Evolutionary conservation across 1,284 basidiomycete species (phyloP).

Genomic region (Trichosporon sp.): DNA sequence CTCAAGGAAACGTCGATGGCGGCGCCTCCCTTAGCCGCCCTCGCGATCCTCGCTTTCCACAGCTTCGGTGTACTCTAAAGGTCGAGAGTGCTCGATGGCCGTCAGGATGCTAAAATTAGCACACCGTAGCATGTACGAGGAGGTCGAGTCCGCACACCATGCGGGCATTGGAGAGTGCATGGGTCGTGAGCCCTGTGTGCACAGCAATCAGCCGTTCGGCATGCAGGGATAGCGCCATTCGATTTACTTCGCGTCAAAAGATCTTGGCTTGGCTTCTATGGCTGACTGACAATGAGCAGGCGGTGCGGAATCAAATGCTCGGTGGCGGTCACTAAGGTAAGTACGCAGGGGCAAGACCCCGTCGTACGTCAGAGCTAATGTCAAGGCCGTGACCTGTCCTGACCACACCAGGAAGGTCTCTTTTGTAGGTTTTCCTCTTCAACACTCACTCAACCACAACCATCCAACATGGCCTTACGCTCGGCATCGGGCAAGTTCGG

Average conservation of each 20-base stretch:
- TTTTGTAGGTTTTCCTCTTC: not conserved
- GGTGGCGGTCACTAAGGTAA: not conserved
- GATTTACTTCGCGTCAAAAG: slow-evolving; percentile 12
- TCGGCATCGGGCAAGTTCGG: slow-evolving; percentile 50
- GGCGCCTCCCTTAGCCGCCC: not conserved
- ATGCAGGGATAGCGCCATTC: slow-evolving; percentile 7
- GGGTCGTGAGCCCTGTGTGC: not conserved
- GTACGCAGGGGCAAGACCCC: not conserved
- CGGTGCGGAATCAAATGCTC: not conserved
- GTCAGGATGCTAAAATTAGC: not conserved
- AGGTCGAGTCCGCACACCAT: not conserved
- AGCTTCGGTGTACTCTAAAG: not conserved
- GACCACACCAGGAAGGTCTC: not conserved
- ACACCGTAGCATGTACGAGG: not conserved
- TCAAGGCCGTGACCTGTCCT: not conserved
- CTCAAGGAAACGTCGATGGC: not conserved
- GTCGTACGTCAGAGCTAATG: slow-evolving; percentile 19
- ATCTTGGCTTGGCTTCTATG: not conserved
- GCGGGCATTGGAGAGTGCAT: not conserved
- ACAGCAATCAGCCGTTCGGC: slow-evolving; percentile 6
- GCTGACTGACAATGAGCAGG: not conserved
- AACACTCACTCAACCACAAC: not conserved
- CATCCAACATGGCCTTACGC: slow-evolving; percentile 41
- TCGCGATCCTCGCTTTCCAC: not conserved
- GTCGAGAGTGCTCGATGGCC: not conserved